phyloP scores from a whole-genome alignment of 106 monocot genomes.

The Hemerocallis citrina region DNA sequence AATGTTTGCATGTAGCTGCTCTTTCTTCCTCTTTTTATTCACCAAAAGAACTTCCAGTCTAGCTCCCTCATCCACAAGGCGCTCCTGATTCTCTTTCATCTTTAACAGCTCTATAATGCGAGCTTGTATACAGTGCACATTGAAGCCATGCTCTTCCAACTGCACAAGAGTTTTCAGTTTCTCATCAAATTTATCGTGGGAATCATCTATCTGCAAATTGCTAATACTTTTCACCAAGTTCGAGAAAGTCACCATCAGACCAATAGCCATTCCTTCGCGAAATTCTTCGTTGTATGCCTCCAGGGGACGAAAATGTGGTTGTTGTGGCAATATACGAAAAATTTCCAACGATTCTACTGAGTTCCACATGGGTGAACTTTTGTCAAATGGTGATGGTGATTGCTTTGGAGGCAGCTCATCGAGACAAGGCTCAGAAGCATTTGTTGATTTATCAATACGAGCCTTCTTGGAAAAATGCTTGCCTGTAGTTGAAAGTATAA shows the following conservation, averaged over 20 bases:
- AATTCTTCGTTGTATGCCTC: conserved; percentile 12
- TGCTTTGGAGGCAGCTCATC: too few relatives aligned
- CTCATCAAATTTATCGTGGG: conserved; percentile 3
- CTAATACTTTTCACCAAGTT: conserved; percentile 1
- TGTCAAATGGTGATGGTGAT: conserved; percentile 9
- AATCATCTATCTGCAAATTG: conserved; percentile 3
- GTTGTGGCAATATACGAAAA: conserved; percentile 12
- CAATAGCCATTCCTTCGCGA: conserved; percentile 29
- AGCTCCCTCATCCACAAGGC: not conserved
- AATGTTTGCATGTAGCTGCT: not conserved
- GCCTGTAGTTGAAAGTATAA: not conserved
- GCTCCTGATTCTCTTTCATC: conserved; percentile 7
- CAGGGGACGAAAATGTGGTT: conserved; percentile 23
- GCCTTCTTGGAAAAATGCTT: not conserved
- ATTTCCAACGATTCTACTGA: conserved; percentile 13
- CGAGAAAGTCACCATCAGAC: conserved; percentile 26
- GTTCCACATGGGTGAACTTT: conserved; percentile 8
- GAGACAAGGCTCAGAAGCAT: too few relatives aligned
- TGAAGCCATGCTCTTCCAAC: conserved; percentile 17
- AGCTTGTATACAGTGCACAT: not conserved
- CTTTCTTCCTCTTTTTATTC: conserved; percentile 1
- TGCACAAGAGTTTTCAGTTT: conserved; percentile 3
- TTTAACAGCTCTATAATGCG: conserved; percentile 3
- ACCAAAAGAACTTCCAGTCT: not conserved
- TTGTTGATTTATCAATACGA: too few relatives aligned